Base-by-base conservation (phyloP, 148 eudicot genomes). In the Bassia scoparia region DNA sequence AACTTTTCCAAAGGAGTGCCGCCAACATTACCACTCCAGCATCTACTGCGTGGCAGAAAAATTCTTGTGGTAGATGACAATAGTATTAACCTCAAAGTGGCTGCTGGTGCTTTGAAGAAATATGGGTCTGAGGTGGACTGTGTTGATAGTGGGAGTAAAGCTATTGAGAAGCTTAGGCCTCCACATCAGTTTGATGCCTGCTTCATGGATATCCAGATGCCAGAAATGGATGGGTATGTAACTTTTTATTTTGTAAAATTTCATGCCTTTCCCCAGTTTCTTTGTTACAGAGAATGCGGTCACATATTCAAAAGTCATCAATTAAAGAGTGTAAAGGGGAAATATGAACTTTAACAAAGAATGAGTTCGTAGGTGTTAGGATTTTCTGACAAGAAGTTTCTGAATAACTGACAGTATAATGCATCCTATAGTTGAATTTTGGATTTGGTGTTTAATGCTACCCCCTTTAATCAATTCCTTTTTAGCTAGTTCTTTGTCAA, bases 201-300 rank as follows among this genome's bases (percentile, higher is more conserved):
- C 76, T 91, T 95, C 82, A 95, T 95, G 99, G 99, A 95, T 78
- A 92, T 95, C 71, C 99, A 95, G 80, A 95, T 95, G 99, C 99
- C 99, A 5, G 97, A 95, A 79, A 88, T 95, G 89, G 97, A 91
- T 65, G 99, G 99, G 98, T 91, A 89, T 75, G 93, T 74, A 23
- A 41, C 12, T 31, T 15, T 62, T 53, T 29, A 16, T 26, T 24
- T 44, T 49, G 18, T 9, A 53, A 24, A 34, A 9, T 48, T 68
- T 17, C 2, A 30, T 60, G 46, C 60, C 24, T 66, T 18, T 26
- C 27, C 34, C 26, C 29, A 69, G 53, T 68, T 68, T 68, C 41
- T 53, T 26, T 31, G 20, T 33, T 26, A 14, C 33, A 35, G 55
- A 38, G 52, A 2, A 29, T 20, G 1, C 23, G 5, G 21, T n/a